Percentiles rank a stretch among this genome's conserved stretches.
Evolutionary conservation across 306 rosid species (phyloP).

Genomic region (Begonia masoniana): DNA sequence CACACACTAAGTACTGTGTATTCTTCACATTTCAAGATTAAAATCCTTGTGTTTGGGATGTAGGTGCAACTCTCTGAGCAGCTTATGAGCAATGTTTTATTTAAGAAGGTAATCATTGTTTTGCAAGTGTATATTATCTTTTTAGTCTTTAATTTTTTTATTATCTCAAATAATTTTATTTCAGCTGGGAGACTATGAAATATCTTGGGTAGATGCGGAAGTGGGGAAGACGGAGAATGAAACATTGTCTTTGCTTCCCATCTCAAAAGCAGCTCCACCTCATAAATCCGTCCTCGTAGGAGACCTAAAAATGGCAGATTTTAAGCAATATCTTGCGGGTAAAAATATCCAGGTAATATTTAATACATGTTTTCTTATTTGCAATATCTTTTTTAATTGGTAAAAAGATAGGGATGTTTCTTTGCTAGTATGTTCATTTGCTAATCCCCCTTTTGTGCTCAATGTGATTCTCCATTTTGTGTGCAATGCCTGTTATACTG

Average conservation of each 20-base stretch:
- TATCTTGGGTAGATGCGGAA: conserved; percentile 88
- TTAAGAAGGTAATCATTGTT: conserved; percentile 58
- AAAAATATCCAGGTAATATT: conserved; percentile 69
- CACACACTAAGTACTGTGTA: too few relatives aligned
- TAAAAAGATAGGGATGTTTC: too few relatives aligned
- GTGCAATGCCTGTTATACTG: too few relatives aligned
- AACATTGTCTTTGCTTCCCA: conserved; percentile 49
- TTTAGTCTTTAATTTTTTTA: conserved; percentile 1
- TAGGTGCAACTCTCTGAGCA: conserved; percentile 92
- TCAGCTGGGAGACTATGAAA: conserved; percentile 85
- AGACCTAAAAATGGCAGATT: conserved; percentile 82
- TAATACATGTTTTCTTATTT: too few relatives aligned
- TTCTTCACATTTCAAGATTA: too few relatives aligned
- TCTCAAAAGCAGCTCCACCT: conserved; percentile 44
- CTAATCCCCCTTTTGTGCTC: not conserved
- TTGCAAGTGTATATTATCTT: not conserved
- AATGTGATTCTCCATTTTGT: not conserved
- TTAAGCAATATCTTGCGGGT: conserved; percentile 86
- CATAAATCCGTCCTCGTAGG: conserved; percentile 92
- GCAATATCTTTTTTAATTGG: too few relatives aligned
- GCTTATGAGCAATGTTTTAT: conserved; percentile 81
- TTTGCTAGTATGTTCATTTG: conserved; percentile 1
- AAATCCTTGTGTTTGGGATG: conserved; percentile 3
- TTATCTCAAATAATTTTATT: conserved; percentile 14
- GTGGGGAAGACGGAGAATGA: conserved; percentile 64